Conservation (phyloP, 768 basidiomycete genomes). For the Rhodosporidiobolus sp. region DNA sequence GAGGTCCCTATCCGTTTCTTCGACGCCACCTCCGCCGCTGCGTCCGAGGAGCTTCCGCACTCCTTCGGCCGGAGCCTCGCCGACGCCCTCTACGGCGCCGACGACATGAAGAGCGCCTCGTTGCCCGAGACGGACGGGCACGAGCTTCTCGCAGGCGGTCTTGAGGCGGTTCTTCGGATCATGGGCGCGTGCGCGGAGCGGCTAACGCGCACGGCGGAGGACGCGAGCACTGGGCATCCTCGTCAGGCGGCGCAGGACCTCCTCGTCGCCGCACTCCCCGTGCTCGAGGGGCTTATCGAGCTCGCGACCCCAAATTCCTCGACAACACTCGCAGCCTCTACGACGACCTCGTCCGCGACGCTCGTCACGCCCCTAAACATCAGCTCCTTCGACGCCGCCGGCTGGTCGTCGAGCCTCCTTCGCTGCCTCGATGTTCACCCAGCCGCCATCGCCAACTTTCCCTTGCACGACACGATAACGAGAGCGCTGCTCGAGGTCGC, state of each 20-base stretch:
- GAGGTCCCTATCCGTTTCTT: conserved; percentile 43
- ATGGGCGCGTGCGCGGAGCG: conserved; percentile 6
- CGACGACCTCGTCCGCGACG: no score
- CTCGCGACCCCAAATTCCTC: not conserved
- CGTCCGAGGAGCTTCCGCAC: not conserved
- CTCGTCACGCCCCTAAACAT: no score
- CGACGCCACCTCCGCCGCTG: not conserved
- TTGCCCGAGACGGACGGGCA: conserved; percentile 38
- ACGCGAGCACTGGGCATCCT: no score
- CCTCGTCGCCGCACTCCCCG: conserved; percentile 3
- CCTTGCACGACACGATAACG: conserved; percentile 57
- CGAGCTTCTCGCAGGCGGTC: conserved; percentile 28
- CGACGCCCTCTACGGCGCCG: conserved; percentile 31
- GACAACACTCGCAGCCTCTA: no score
- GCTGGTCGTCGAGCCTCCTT: conserved; percentile 45
- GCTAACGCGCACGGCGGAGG: not conserved
- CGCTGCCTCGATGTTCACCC: conserved; percentile 68
- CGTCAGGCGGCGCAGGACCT: not conserved
- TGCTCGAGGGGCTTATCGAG: not conserved
- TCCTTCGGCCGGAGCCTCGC: conserved; percentile 27
- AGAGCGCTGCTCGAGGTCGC: conserved; percentile 53
- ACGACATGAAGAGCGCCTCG: conserved; percentile 38
- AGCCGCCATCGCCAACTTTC: conserved; percentile 59
- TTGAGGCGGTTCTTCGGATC: conserved; percentile 20
- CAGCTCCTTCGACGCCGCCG: not conserved